A percentile compares a stretch with the other conserved stretches of the same genome.
phyloP scores from a whole-genome alignment of 2,329 filamentous ascomycete genomes.

The Shiraia sp. region DNA sequence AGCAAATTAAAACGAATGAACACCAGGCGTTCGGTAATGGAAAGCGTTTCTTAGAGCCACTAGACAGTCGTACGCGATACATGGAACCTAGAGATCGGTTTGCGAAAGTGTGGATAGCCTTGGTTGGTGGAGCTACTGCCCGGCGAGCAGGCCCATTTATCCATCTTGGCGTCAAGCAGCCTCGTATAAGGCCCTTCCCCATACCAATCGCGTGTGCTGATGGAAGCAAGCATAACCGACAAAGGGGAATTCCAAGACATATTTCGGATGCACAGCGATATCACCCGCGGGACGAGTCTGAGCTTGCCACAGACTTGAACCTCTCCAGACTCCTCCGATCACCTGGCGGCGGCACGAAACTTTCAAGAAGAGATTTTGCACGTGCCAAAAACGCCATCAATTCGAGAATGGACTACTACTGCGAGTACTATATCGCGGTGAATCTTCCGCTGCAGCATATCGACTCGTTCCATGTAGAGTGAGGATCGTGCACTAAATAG shows the following conservation, averaged over 20 bases:
- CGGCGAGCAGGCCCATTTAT: slow-evolving; percentile 18
- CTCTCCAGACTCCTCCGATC: background rate
- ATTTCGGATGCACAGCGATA: slow-evolving; percentile 10
- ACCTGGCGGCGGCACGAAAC: slow-evolving; percentile 3
- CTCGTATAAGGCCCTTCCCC: slow-evolving; percentile 7
- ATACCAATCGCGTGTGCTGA: slow-evolving; percentile 1
- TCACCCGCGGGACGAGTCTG: slow-evolving; percentile 18
- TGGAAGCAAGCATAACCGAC: background rate
- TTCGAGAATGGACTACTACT: too few relatives aligned
- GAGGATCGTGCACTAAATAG: too few relatives aligned
- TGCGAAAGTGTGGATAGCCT: background rate
- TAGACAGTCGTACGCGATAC: slow-evolving; percentile 3
- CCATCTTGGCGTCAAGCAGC: slow-evolving; percentile 20
- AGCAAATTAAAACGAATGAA: background rate
- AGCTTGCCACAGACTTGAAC: background rate
- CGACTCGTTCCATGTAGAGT: too few relatives aligned
- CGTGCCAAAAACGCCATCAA: background rate
- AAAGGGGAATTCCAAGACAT: slow-evolving; percentile 5
- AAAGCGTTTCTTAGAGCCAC: background rate
- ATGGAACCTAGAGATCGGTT: slow-evolving; percentile 7
- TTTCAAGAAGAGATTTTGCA: background rate
- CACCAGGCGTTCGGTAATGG: background rate
- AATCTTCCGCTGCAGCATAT: too few relatives aligned
- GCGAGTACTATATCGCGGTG: too few relatives aligned
- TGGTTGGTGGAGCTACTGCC: slow-evolving; percentile 5